Percentiles rank a stretch among this genome's conserved stretches.
Evolutionary conservation across 1,284 basidiomycete species (phyloP).

Genomic region (Trichosporon ovoides): DNA sequence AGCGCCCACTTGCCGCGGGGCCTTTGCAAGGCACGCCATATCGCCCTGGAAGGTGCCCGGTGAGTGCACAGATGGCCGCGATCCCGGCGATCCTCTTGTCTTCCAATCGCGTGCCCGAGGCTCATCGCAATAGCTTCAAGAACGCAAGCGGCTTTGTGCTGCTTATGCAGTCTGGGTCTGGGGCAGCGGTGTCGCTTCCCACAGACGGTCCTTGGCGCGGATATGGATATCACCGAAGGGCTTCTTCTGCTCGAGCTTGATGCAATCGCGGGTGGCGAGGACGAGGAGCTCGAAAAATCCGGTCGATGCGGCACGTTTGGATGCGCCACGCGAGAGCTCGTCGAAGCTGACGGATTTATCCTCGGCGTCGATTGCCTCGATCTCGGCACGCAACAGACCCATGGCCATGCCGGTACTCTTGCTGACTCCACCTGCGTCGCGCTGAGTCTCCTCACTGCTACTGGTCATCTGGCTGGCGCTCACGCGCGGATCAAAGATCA

Average conservation of each 20-base stretch:
- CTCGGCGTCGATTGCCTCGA: constrained; percentile 53
- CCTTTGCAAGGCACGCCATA: no score
- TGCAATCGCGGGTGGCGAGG: constrained; percentile 82
- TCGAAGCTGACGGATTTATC: constrained; percentile 67
- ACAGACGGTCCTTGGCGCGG: constrained; percentile 70
- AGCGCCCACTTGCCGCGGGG: no score
- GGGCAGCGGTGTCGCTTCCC: constrained; percentile 25
- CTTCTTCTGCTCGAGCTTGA: constrained; percentile 67
- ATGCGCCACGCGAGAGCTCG: constrained; percentile 55
- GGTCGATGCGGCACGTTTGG: constrained; percentile 80
- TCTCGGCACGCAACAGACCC: constrained; percentile 69
- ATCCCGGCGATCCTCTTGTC: no score
- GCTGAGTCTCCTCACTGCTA: not conserved
- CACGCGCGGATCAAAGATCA: constrained; percentile 66
- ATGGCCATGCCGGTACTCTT: constrained; percentile 88
- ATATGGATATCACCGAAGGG: constrained; percentile 84
- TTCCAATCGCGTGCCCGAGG: no score
- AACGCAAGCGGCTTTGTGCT: no score
- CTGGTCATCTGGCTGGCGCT: constrained; percentile 2
- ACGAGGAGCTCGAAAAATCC: constrained; percentile 98
- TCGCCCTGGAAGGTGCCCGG: no score
- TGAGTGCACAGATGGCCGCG: no score
- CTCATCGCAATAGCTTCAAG: no score
- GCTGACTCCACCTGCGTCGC: constrained; percentile 59
- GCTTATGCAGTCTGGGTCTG: not conserved